Percentiles rank a stretch among this genome's conserved stretches.
Conservation (phyloP, 805 yeast genomes). For the Pichia manshurica region DNA sequence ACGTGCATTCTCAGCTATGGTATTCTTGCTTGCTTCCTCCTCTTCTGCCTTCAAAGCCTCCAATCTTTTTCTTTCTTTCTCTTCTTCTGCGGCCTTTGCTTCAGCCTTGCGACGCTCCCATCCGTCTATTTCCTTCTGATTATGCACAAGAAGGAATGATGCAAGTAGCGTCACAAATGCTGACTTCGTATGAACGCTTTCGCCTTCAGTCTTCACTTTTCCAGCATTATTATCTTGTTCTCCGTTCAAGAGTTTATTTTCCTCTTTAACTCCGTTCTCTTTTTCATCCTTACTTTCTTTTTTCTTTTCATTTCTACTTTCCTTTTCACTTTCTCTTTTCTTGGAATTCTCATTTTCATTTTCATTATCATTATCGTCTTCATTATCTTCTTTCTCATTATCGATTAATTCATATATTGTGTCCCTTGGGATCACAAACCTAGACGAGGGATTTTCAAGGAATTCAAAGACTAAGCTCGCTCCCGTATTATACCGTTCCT, state of each 20-base stretch:
- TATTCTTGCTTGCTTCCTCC: conserved; percentile 16
- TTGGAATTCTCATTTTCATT: too few species aligned
- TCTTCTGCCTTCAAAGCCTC: conserved; percentile 18
- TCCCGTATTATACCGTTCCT: conserved; percentile 59
- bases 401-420: conserved; percentile 59
- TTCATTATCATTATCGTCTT: conserved; percentile 12
- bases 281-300: conserved; percentile 6
- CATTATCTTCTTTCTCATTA: conserved; percentile 19
- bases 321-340: too few species aligned
- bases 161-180: conserved; percentile 37
- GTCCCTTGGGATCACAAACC: conserved; percentile 72
- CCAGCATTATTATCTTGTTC: conserved; percentile 12
- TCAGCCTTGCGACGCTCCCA: conserved; percentile 36
- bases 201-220: conserved; percentile 16
- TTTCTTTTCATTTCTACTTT: conserved; percentile 15
- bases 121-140: conserved; percentile 41
- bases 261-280: conserved; percentile 18
- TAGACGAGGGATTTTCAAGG: conserved; percentile 66
- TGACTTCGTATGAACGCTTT: conserved; percentile 9
- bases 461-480: conserved; percentile 83
- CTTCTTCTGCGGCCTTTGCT: conserved; percentile 21
- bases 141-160: conserved; percentile 47
- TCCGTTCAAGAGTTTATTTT: not conserved
- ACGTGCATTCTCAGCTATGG: conserved; percentile 17
- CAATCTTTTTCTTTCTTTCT: conserved; percentile 22